Conservation (phyloP, 208 protist genomes). For the Acanthamoeba lenticulata region DNA sequence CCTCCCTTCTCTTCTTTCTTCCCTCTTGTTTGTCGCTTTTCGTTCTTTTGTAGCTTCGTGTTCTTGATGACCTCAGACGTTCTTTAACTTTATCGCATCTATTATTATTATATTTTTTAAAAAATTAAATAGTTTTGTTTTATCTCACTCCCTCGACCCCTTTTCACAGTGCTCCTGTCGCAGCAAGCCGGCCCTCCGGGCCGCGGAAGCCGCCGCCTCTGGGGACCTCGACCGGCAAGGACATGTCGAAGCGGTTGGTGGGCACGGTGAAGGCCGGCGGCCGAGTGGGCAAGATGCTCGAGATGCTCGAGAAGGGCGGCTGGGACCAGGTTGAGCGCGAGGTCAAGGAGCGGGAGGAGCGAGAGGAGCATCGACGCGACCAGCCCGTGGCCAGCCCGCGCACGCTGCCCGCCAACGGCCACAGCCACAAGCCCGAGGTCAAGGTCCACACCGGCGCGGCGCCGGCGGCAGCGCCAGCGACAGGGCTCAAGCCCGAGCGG, state of each 20-base stretch:
- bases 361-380: not conserved
- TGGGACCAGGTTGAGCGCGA: not conserved
- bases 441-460: not conserved
- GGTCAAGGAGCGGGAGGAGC: not conserved
- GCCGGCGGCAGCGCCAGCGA: not conserved
- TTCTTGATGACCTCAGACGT: not conserved
- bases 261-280: constrained; percentile 2
- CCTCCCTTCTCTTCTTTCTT: not conserved
- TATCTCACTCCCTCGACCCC: too few relatives aligned
- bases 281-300: not conserved
- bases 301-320: not conserved
- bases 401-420: too few relatives aligned
- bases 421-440: too few relatives aligned
- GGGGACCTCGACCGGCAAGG: not conserved
- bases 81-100: not conserved
- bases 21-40: not conserved
- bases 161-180: too few relatives aligned
- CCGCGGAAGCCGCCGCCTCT: not conserved
- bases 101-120: not conserved
- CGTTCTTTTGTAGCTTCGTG: not conserved
- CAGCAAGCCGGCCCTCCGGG: not conserved
- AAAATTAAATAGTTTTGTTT: too few relatives aligned
- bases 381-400: not conserved
- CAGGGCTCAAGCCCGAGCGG: not conserved
- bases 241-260: not conserved